Base-by-base conservation (phyloP, 306 rosid species). In the Trifolium subterraneum region DNA sequence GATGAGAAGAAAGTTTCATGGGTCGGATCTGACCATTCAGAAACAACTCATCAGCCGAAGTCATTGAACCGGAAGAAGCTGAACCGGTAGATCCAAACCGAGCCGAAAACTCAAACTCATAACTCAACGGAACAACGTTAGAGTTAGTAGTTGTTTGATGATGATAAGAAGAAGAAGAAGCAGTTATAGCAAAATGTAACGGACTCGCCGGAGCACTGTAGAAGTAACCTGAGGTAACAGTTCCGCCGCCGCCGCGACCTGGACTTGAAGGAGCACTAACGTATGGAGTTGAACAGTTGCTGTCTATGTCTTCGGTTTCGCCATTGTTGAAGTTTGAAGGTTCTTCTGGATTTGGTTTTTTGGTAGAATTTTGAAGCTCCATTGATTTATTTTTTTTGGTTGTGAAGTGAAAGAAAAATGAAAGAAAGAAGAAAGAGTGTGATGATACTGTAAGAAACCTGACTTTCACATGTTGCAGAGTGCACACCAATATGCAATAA, bases 201-300 rank as follows among this genome's bases (percentile, higher is more conserved):
- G 99, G 99, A 54, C 99, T 92, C 0, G 97, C 92, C 8, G 99
- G 99, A 2, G 98, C 98, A 4, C 99, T 95, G 87, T 95, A 95
- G 78, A 82, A 92, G 56, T 92, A 90, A 4, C 96, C 96, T 8
- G 85, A 16, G 4, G 85, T 12, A 2, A 76, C 75, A 8, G 87
- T 81, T 10, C 22, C 66, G 2, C 84, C 87, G 2, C 84, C 87
- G 66, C 84, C 87, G 0, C 93, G 91, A 41, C 96, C 97, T 6
- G 98, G 99, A 51, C 99, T 95, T 2, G 99, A 95, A 9, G 99
- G 97, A 0, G 98, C 98, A 45, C 98, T 90, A 9, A 95, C 97
- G 81, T 88, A 95, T 10, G 99, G 99, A 8, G 98, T 95, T 38
- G 99, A 95, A 59, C 97, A 95, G 23, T 77, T 85, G 71, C 99